Conservation (phyloP, 2,329 filamentous ascomycete genomes). For the Aphanoascus verrucosus region DNA sequence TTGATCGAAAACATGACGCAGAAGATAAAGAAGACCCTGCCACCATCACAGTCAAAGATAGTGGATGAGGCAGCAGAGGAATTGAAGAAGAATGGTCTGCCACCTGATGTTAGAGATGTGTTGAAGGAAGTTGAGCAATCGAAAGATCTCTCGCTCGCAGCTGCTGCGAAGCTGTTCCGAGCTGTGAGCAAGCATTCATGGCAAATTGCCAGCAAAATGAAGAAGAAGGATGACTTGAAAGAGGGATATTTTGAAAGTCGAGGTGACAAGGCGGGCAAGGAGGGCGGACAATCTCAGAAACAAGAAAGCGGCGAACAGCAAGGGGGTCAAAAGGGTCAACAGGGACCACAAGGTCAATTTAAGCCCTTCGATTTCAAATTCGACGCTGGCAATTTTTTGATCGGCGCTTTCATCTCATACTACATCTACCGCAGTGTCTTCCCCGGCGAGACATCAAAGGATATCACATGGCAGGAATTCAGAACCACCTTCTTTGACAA, state of each 20-base stretch:
- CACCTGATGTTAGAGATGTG: constrained; percentile 55
- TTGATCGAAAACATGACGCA: constrained; percentile 48
- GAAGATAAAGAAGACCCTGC: constrained; percentile 49
- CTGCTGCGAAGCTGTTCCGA: constrained; percentile 50
- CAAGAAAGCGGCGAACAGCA: constrained; percentile 21
- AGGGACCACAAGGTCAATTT: constrained; percentile 23
- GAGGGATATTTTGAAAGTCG: constrained; percentile 5
- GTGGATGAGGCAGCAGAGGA: constrained; percentile 51
- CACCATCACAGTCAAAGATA: constrained; percentile 49
- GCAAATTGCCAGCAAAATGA: constrained; percentile 35
- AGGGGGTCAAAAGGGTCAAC: constrained; percentile 28
- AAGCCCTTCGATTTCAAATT: constrained; percentile 39
- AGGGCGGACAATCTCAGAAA: constrained; percentile 15
- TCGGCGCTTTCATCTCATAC: constrained; percentile 51
- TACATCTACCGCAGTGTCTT: constrained; percentile 55
- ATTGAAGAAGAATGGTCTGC: constrained; percentile 59
- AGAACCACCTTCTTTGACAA: constrained; percentile 88
- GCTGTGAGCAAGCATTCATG: constrained; percentile 48
- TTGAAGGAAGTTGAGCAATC: constrained; percentile 44
- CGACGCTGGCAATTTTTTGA: constrained; percentile 47
- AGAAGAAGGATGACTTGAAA: constrained; percentile 20
- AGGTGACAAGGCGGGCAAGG: constrained; percentile 3
- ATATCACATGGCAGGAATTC: constrained; percentile 98
- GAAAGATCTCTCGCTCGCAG: constrained; percentile 42
- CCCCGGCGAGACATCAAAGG: constrained; percentile 54